These are phyloP conservation scores for Podaxis pistillaris DNA, from an alignment of 768 basidiomycete species.

Conservation along the genomic window DNA sequence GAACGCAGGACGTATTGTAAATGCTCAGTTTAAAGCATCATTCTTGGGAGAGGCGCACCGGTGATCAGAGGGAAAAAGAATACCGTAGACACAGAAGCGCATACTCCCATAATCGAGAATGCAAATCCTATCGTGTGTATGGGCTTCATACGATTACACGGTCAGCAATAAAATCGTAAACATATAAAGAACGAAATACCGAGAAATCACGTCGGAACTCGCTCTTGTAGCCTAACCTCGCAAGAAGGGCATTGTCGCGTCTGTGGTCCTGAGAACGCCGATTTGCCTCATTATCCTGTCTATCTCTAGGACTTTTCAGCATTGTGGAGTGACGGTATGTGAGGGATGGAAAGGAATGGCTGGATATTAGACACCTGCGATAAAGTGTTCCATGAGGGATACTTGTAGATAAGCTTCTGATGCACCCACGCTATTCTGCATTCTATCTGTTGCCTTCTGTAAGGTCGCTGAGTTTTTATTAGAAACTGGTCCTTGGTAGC, in stretches of 20 bases:
- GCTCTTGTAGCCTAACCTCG: constrained; percentile 52
- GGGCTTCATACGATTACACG: constrained; percentile 27
- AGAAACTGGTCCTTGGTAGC: neutral
- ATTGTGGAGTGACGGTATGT: neutral
- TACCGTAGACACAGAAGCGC: constrained; percentile 54
- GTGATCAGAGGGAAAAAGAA: constrained; percentile 50
- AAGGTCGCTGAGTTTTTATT: neutral
- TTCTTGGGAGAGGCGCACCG: constrained; percentile 32
- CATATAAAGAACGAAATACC: constrained; percentile 28
- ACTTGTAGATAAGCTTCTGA: neutral
- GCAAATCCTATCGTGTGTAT: constrained; percentile 55
- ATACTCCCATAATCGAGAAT: constrained; percentile 61
- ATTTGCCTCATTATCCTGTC: neutral
- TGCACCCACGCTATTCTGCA: neutral
- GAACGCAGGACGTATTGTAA: neutral
- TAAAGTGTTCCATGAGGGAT: neutral
- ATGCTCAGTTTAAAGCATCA: neutral
- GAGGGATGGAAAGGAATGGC: no score
- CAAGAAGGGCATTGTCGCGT: constrained; percentile 22
- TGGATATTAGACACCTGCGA: neutral
- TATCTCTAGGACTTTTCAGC: neutral
- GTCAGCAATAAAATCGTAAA: neutral
- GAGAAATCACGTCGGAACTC: constrained; percentile 63
- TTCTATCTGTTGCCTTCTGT: neutral
- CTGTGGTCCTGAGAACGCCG: neutral